Base-by-base conservation (phyloP, 2,329 filamentous ascomycete species). In the Lachnellula subtilissima region DNA sequence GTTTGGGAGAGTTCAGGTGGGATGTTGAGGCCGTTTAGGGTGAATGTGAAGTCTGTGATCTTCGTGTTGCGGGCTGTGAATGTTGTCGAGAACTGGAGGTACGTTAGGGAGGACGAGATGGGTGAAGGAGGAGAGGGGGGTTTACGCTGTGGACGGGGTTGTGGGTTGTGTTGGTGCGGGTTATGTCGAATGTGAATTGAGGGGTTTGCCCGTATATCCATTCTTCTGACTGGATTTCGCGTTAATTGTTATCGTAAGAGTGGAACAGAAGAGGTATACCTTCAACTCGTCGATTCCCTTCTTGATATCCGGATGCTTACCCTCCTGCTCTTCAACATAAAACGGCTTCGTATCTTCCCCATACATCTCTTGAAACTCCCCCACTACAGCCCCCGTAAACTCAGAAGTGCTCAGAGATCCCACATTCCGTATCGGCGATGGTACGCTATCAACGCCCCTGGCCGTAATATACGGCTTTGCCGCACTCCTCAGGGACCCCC, bases 371-470 rank as follows among this genome's bases (percentile, higher is more conserved):
- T 72, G 73, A 71, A 96, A 97, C 69, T 89, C 81, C 6, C 73
- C 72, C 25, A 84, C 74, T 2, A 90, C 84, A 11, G 80, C 82
- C 1, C 72, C 71, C 52, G 80, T 69, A 40, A 71, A 70, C 47
- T 79, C 72, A 45, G 75, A 73, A 54, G 79, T 32, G 28, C 28
- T 78, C 37, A 69, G 74, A 0, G 90, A 70, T 3, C 83, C 81
- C 1, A 96, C 84, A 72, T 97, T 99, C 7, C 83, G 80, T 11
- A 97, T 87, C 0, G 85, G 84, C 48, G 91, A 96, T 59, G 89
- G 86, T 45, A 97, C 91, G 69, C 93, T 97, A 65, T 94, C 91
- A 1, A 97, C 92, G 0, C 94, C 94, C 58, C 88, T 86, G 0
- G 90, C 89, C 59, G 84, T 84, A 67, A 97, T 86, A 68, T 83